Base-by-base conservation (phyloP, 192 early-diverging fungal species). In the Backusella sp. region DNA sequence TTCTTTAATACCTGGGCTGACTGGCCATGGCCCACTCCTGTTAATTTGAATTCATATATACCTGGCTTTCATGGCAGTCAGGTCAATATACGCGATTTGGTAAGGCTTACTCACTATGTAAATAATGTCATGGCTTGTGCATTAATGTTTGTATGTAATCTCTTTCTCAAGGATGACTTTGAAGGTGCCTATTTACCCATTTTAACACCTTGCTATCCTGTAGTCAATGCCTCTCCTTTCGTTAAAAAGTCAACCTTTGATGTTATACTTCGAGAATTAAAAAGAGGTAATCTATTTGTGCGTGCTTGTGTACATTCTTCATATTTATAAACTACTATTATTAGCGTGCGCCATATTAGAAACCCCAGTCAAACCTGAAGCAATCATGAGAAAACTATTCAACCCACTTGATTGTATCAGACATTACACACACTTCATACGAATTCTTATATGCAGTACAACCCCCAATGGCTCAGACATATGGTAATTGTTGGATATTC, bases 151-250 rank as follows among this genome's bases (percentile, higher is more conserved):
- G 12, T 17, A 4, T 8, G 7, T 44, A 14, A 14, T 3, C 14
- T 14, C 17, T 17, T 6, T 39, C 35, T 37, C 19, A 30, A 39
- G 73, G n/a, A 46, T 23, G 72, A 74, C 36, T 81, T 77, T 39
- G 42, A 71, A 9, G 34, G 72, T 14, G 70, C 72, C 6, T 4
- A 74, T 21, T 75, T 81, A 73, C 73, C 80, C 1, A 81, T 81
- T 21, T 17, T 81, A 4, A 75, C 80, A 9, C 80, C 80, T 5
- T 81, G 80, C 71, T 74, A 74, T n/a, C 80, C 80, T 11, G 76
- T 75, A 21, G 72, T 59, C 28, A 77, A 59, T 53, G 72, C 72
- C 0, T 59, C 76, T 26, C 73, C 73, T 14, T 75, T 72, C 28
- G 76, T 74, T 14, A 81, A 76, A 8, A 49, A 41, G 21, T 81